Evolutionary conservation across 2,329 filamentous ascomycete species (phyloP).

Genomic region (Thermothelomyces thermophilus): DNA sequence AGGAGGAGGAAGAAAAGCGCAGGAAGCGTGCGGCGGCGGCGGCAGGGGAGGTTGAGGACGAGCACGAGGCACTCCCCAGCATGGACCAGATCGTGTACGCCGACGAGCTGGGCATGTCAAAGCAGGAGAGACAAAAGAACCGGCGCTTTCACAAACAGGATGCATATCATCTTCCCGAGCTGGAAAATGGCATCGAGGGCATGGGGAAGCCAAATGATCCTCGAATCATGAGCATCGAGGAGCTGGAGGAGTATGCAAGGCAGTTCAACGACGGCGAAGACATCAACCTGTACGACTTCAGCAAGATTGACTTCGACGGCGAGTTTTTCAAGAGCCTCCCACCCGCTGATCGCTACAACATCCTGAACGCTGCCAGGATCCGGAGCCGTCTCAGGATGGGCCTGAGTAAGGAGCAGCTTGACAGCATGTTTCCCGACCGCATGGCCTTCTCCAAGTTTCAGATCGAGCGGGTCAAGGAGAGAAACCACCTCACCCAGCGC

Average conservation of each 20-base stretch:
- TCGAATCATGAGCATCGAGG: constrained; percentile 90
- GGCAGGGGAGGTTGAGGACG: constrained; percentile 40
- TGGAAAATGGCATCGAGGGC: constrained; percentile 67
- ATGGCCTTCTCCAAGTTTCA: constrained; percentile 98
- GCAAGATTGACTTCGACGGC: constrained; percentile 96
- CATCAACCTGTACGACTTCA: constrained; percentile 89
- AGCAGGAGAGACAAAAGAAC: constrained; percentile 64
- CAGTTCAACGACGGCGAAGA: constrained; percentile 92
- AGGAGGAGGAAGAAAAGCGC: constrained; percentile 70
- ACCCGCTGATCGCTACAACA: constrained; percentile 88
- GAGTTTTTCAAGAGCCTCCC: constrained; percentile 92
- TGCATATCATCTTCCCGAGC: constrained; percentile 86
- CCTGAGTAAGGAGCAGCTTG: constrained; percentile 89
- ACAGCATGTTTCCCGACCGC: constrained; percentile 92
- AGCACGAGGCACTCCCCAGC: constrained; percentile 62
- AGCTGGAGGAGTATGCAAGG: constrained; percentile 85
- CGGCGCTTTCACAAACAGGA: constrained; percentile 86
- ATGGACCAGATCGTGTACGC: constrained; percentile 73
- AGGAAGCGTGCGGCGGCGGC: constrained; percentile 38
- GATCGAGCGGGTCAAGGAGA: constrained; percentile 85
- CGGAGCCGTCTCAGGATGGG: constrained; percentile 90
- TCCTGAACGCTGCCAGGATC: constrained; percentile 85
- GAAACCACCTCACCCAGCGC: constrained; percentile 89
- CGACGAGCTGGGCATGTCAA: constrained; percentile 78
- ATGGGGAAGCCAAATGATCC: constrained; percentile 92